These are phyloP conservation scores for Coniochaeta hoffmannii DNA, from an alignment of 2,329 filamentous ascomycete genomes.

Conservation along the genomic window DNA sequence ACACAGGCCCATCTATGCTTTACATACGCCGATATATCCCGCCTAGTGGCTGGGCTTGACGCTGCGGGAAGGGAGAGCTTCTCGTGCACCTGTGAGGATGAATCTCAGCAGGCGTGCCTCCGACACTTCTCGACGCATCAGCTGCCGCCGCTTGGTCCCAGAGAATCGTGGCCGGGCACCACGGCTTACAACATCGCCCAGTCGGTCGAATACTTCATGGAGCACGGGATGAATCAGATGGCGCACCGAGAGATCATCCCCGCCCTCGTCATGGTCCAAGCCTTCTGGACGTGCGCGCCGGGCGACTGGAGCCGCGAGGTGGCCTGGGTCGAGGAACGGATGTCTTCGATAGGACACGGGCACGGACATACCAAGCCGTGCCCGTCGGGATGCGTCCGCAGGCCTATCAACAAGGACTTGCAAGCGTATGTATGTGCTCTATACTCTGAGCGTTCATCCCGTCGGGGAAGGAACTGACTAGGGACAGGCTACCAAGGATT, in stretches of 20 bases:
- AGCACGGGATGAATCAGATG: slow-evolving; percentile 10
- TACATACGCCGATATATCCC: not conserved
- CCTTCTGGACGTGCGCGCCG: not conserved
- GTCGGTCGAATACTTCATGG: slow-evolving; percentile 14
- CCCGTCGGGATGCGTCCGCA: too few species aligned
- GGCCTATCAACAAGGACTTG: too few species aligned
- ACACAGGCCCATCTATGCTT: not conserved
- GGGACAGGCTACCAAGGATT: too few species aligned
- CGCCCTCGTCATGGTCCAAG: slow-evolving; percentile 5
- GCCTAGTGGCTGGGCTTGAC: not conserved
- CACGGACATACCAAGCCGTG: too few species aligned
- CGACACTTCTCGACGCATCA: not conserved
- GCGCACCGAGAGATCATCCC: slow-evolving; percentile 7
- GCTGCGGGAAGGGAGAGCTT: not conserved
- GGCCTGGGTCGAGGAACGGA: slow-evolving; percentile 4
- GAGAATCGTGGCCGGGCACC: slow-evolving; percentile 6
- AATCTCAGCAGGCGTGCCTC: not conserved
- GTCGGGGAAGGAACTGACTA: too few species aligned
- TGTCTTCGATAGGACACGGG: too few species aligned
- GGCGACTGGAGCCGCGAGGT: slow-evolving; percentile 4
- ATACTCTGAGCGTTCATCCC: too few species aligned
- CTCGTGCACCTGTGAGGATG: not conserved
- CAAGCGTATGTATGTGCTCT: too few species aligned
- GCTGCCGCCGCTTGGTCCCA: slow-evolving; percentile 2
- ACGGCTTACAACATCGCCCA: slow-evolving; percentile 14